Evolutionary conservation across 768 basidiomycete genomes (phyloP).

Genomic region (Pluteus cervinus): DNA sequence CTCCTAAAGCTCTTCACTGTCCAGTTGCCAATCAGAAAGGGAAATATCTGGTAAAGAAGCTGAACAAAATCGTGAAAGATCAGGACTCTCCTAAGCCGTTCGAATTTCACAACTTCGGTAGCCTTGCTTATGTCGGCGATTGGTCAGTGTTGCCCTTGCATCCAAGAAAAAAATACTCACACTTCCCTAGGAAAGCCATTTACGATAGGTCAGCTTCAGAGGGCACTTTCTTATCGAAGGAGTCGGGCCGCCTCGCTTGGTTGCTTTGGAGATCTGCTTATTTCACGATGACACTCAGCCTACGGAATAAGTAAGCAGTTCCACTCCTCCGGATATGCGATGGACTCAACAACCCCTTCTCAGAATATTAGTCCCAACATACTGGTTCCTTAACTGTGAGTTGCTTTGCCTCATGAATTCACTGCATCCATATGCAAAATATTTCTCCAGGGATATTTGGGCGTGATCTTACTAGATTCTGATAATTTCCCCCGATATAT

Average conservation of each 20-base stretch:
- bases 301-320: constrained; percentile 61
- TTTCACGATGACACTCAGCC: constrained; percentile 69
- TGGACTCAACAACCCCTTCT: not conserved
- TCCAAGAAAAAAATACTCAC: not conserved
- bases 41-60: constrained; percentile 54
- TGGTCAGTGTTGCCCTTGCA: constrained; percentile 37
- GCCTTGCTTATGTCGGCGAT: constrained; percentile 75
- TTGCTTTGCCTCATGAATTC: constrained; percentile 7
- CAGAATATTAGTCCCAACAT: constrained; percentile 62
- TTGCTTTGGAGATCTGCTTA: constrained; percentile 78
- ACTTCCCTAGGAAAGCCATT: constrained; percentile 59
- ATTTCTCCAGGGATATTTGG: constrained; percentile 60
- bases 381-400: constrained; percentile 71
- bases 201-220: constrained; percentile 58
- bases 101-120: constrained; percentile 66
- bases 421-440: constrained; percentile 9
- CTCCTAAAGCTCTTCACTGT: too few relatives aligned
- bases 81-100: constrained; percentile 46
- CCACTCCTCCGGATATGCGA: not conserved
- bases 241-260: constrained; percentile 69
- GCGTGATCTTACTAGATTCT: constrained; percentile 68
- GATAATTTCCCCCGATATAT: too few relatives aligned
- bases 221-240: constrained; percentile 42
- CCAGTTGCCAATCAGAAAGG: constrained; percentile 76
- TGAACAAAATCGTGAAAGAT: constrained; percentile 59